These are phyloP conservation scores for Lactarius quietus DNA, from an alignment of 768 basidiomycete genomes.

Conservation along the genomic window DNA sequence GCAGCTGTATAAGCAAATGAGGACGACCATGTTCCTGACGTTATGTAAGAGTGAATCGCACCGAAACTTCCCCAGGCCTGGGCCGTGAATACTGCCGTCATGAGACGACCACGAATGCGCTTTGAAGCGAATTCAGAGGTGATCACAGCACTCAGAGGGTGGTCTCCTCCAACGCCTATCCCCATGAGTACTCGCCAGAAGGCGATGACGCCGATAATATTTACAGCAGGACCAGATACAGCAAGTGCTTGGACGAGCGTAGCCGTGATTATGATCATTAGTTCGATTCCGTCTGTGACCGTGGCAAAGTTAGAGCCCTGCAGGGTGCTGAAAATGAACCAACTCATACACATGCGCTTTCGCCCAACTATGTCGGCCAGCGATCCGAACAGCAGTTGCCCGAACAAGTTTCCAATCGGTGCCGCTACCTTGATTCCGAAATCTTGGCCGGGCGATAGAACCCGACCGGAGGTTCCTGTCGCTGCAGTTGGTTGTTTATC, in stretches of 20 bases:
- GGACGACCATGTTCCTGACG: not conserved
- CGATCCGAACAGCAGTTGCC: slow-evolving; percentile 44
- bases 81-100: slow-evolving; percentile 81
- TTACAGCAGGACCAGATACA: slow-evolving; percentile 61
- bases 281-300: slow-evolving; percentile 56
- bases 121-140: slow-evolving; percentile 85
- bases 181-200: slow-evolving; percentile 86
- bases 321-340: slow-evolving; percentile 30
- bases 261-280: slow-evolving; percentile 77
- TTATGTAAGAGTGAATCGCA: slow-evolving; percentile 32
- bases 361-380: slow-evolving; percentile 42
- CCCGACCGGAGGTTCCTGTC: not conserved
- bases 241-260: slow-evolving; percentile 81
- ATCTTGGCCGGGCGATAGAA: slow-evolving; percentile 20
- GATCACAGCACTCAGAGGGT: slow-evolving; percentile 81
- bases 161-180: slow-evolving; percentile 85
- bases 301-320: not conserved
- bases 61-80: slow-evolving; percentile 91
- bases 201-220: slow-evolving; percentile 69
- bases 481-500: not conserved
- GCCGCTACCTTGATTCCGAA: slow-evolving; percentile 43
- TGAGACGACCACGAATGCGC: slow-evolving; percentile 73
- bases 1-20: slow-evolving; percentile 41
- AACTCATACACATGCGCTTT: slow-evolving; percentile 54
- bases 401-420: slow-evolving; percentile 40